These are phyloP conservation scores for Rhodamnia argentea DNA, from an alignment of 345 rosid species.

Conservation along the genomic window DNA sequence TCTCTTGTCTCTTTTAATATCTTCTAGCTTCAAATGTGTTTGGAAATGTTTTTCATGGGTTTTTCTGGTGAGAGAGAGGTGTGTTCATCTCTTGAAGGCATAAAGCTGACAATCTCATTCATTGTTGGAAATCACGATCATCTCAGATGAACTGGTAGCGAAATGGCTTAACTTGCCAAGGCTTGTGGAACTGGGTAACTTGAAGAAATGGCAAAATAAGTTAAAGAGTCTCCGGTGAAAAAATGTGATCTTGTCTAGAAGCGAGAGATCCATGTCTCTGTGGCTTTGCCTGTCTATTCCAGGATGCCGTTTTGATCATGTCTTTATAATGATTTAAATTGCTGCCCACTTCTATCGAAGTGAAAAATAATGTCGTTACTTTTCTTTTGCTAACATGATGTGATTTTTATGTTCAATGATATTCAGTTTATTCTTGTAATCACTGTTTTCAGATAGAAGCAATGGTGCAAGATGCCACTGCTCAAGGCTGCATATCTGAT, in stretches of 20 bases:
- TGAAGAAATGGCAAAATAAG: background rate
- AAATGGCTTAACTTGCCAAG: background rate
- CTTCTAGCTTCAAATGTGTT: background rate
- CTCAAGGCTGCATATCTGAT: constrained; percentile 60
- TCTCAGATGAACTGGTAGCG: background rate
- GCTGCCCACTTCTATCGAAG: background rate
- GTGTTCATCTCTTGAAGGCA: background rate
- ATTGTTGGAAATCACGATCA: background rate
- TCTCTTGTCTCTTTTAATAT: background rate
- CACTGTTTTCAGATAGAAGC: constrained; percentile 55
- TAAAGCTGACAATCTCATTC: background rate
- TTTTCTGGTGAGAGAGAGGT: background rate
- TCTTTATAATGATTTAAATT: background rate
- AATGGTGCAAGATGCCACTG: constrained; percentile 58
- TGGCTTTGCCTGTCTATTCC: background rate
- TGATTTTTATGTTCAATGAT: background rate
- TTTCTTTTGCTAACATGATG: background rate
- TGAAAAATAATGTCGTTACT: background rate
- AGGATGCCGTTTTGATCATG: background rate
- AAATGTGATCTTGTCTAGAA: background rate
- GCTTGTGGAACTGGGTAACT: background rate
- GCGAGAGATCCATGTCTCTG: background rate
- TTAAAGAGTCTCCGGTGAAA: background rate
- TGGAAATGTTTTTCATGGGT: background rate
- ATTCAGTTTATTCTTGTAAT: background rate